Conservation (phyloP, 1,284 basidiomycete genomes). For the Malassezia brasiliensis region DNA sequence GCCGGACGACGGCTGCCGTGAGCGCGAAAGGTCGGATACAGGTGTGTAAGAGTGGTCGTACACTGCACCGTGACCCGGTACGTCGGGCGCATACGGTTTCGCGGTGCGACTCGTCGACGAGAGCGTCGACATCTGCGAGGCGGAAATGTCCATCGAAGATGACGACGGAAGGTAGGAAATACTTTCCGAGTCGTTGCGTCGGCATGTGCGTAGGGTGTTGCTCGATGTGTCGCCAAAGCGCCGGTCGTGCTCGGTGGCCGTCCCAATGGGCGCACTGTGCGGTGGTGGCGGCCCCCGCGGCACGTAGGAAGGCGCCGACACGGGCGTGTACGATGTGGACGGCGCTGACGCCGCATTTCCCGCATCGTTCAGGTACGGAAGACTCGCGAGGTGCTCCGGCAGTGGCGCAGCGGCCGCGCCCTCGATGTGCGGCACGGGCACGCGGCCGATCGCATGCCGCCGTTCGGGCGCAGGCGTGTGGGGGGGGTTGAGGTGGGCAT, state of each 20-base stretch:
- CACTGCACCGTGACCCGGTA: not conserved
- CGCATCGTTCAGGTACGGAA: not conserved
- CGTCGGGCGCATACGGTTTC: not conserved
- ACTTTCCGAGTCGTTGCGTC: too few relatives aligned
- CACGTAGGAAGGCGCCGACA: too few relatives aligned
- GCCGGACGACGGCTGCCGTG: not conserved
- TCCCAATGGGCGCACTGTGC: not conserved
- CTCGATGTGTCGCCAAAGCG: too few relatives aligned
- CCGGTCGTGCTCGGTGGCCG: not conserved
- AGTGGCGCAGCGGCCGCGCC: not conserved
- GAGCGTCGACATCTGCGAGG: too few relatives aligned
- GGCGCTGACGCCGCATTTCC: too few relatives aligned
- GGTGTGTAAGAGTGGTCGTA: not conserved
- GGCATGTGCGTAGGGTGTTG: too few relatives aligned
- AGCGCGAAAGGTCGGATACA: not conserved
- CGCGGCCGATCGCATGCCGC: not conserved
- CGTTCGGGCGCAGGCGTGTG: not conserved
- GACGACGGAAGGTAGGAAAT: too few relatives aligned
- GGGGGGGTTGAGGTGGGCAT: not conserved
- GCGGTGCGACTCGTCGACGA: not conserved
- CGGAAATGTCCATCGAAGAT: too few relatives aligned
- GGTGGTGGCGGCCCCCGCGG: not conserved
- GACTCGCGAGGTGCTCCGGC: not conserved
- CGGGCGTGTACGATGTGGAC: too few relatives aligned
- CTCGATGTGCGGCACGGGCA: not conserved